Base-by-base conservation (phyloP, 495 filamentous ascomycete genomes). In the Penicillium robsamsonii region DNA sequence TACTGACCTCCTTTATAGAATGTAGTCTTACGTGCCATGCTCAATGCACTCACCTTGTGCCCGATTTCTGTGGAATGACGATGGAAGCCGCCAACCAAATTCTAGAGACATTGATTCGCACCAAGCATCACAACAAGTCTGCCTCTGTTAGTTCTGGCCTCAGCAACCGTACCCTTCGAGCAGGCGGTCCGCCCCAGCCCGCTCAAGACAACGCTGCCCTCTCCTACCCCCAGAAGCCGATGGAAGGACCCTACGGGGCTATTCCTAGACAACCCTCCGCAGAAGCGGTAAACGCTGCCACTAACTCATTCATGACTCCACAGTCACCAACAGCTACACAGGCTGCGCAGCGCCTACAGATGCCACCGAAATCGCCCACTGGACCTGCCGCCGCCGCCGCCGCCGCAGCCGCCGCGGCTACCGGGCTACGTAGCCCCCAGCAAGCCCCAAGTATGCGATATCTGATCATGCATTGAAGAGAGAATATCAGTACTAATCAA, bases 41-140 rank as follows among this genome's bases (percentile, higher is more conserved):
- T 29, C 81, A 88, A 44, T 99, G 94, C 71, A 87, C 89, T 25
- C 95, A 97, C 75, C 84, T 99, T 56, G 94, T 99, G 38, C 94
- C 94, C 43, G 94, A 99, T 70, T 99, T 99, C 75, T 99, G 94
- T 70, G 94, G 94, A 68, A 99, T 99, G 93, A 91, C 92, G 47
- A 97, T 97, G 94, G 88, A 92, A 57, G 87, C 88, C 55, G 94
- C 94, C 30, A 99, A 97, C 68, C 85, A 96, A 67, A 97, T 98
- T 55, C 76, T 97, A 18, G 68, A 77, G 48, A 74, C 75, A 7
- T 50, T 76, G 52, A 75, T 72, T 61, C 71, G 70, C 17, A 64
- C 71, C 15, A 79, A 76, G 70, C 68, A 71, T 67, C 74, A 74
- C 60, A 76, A 72, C 58, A 78, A 78, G 61, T 71, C 76, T 42